These are phyloP conservation scores for Didymella arachidicola DNA, from an alignment of 2,329 filamentous ascomycete genomes.

Conservation along the genomic window DNA sequence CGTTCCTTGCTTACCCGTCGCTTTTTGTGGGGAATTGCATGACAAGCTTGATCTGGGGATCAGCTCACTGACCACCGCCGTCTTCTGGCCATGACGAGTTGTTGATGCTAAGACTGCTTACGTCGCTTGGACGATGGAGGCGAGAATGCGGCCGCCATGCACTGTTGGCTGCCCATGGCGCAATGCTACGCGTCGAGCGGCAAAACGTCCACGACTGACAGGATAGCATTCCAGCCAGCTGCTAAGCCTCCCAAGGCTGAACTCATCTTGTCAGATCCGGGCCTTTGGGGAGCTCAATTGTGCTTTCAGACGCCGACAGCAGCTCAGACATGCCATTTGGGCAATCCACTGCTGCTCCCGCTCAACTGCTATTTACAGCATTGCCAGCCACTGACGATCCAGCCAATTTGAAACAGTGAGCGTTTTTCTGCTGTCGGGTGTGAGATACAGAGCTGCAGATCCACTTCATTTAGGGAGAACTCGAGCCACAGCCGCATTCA, in stretches of 20 bases:
- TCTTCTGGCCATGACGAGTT: constrained; percentile 31
- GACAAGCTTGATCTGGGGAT: constrained; percentile 31
- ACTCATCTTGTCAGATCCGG: constrained; percentile 15
- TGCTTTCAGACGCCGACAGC: neutral
- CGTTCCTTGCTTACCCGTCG: constrained; percentile 29
- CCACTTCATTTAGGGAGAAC: constrained; percentile 8
- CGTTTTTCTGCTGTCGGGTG: constrained; percentile 7
- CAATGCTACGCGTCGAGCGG: constrained; percentile 28
- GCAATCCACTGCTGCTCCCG: constrained; percentile 1
- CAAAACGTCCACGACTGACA: constrained; percentile 13
- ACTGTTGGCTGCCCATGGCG: constrained; percentile 14
- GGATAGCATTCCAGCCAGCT: constrained; percentile 24
- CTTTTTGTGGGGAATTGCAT: constrained; percentile 19
- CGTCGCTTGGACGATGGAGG: constrained; percentile 27
- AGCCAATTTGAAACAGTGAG: constrained; percentile 24
- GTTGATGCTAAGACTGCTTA: constrained; percentile 24
- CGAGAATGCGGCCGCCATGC: constrained; percentile 23
- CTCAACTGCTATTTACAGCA: constrained; percentile 15
- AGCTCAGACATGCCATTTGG: constrained; percentile 5
- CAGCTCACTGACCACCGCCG: constrained; percentile 18
- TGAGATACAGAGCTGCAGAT: constrained; percentile 10
- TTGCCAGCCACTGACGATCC: constrained; percentile 19
- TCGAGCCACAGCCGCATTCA: constrained; percentile 12
- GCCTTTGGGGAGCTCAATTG: constrained; percentile 9
- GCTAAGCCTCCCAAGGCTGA: constrained; percentile 17